Conservation (phyloP, 345 rosid species). For the Linum lewisii region DNA sequence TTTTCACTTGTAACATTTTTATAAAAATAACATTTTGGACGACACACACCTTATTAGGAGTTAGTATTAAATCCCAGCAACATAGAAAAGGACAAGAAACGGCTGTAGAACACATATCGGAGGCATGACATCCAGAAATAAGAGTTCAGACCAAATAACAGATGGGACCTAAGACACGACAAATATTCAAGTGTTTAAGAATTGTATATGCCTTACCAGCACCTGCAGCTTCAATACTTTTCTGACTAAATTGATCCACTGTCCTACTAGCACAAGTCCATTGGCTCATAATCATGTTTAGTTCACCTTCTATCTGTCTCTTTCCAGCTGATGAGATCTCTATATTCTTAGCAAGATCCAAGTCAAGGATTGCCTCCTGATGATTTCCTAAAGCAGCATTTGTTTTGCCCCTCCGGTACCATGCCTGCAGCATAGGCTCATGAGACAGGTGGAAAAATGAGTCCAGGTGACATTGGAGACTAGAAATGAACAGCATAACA, state of each 20-base stretch:
- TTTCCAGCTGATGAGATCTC: constrained; percentile 55
- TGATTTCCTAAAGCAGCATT: constrained; percentile 50
- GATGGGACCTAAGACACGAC: background rate
- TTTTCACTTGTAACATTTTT: background rate
- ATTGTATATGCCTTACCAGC: constrained; percentile 26
- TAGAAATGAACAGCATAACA: background rate
- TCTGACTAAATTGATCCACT: constrained; percentile 7
- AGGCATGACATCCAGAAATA: background rate
- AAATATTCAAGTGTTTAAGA: background rate
- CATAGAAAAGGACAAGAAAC: background rate
- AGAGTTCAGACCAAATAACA: background rate
- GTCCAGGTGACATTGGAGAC: background rate
- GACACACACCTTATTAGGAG: background rate
- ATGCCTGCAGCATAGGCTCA: constrained; percentile 33
- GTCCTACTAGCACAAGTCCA: constrained; percentile 15
- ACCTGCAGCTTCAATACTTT: constrained; percentile 9
- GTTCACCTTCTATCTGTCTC: constrained; percentile 63
- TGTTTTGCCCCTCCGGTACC: constrained; percentile 81
- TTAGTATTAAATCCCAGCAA: background rate
- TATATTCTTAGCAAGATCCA: constrained; percentile 37
- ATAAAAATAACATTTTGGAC: background rate
- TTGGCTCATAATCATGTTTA: constrained; percentile 25
- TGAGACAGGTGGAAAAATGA: background rate
- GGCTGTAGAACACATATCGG: background rate
- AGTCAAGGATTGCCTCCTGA: constrained; percentile 45